A percentile compares a stretch with the other conserved stretches of the same genome.
Conservation (phyloP, 306 rosid species). For the Cyclanthera cordifolia region DNA sequence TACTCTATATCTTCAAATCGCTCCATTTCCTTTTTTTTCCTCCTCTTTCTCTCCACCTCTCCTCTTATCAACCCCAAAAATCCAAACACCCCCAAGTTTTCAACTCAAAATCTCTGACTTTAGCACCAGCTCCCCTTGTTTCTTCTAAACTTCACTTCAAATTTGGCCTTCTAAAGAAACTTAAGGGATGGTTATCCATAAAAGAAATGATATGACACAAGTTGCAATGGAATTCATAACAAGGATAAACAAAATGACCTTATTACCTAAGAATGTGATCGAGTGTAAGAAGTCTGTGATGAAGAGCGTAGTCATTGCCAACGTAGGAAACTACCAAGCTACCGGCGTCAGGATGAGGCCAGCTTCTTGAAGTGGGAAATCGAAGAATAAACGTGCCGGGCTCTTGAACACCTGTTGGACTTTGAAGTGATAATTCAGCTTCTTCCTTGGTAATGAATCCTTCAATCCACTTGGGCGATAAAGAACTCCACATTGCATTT, state of each 20-base stretch:
- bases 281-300: constrained; percentile 60
- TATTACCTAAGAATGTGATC: constrained; percentile 48
- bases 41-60: too few relatives aligned
- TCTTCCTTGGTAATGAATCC: constrained; percentile 93
- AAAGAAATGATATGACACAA: background rate
- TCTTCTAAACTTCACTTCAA: background rate
- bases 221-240: background rate
- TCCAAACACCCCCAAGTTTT: too few relatives aligned
- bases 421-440: constrained; percentile 80
- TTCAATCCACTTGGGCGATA: constrained; percentile 86
- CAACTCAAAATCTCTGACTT: background rate
- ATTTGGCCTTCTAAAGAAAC: background rate
- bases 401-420: constrained; percentile 67
- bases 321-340: constrained; percentile 67
- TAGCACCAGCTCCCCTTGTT: background rate
- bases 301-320: constrained; percentile 49
- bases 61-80: too few relatives aligned
- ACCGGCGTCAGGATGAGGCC: constrained; percentile 99
- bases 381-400: constrained; percentile 87
- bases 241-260: constrained; percentile 10
- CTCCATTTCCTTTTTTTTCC: too few relatives aligned
- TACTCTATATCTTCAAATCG: too few relatives aligned
- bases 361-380: constrained; percentile 88
- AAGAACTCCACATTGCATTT: constrained; percentile 70
- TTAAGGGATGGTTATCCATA: background rate